Base-by-base conservation (phyloP, 805 yeast species). In the Wickerhamiella musiphila region DNA sequence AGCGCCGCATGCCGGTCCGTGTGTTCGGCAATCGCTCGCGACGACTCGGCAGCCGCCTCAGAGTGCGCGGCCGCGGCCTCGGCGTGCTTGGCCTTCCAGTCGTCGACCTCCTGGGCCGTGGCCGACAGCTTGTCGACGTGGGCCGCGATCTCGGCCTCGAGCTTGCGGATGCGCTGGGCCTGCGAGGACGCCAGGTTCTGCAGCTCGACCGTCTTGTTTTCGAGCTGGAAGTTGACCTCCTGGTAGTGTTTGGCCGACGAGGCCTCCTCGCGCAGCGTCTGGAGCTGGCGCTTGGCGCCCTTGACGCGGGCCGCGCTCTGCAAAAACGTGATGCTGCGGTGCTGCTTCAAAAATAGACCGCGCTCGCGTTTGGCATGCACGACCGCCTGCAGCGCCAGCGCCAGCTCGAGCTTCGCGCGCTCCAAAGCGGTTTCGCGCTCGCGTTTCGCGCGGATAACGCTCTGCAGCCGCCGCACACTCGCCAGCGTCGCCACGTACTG, bases 151-250 rank as follows among this genome's bases (percentile, higher is more conserved):
- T 35, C 32, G n/a, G n/a, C n/a, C n/a, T n/a, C n/a, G 10, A 25
- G n/a, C 31, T 31, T 67, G 58, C 75, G 76, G 55, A 84, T 84
- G 44, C 82, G 94, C 42, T 71, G 78, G 17, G 78, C 74, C 52
- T 81, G 78, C 23, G 72, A 57, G 1, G 93, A 70, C 38, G 86
- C 63, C 9, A 76, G 68, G 49, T 86, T 92, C 3, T 95, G 86
- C 44, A 90, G 68, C 55, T 84, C 93, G 42, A 90, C 83, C n/a
- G 92, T 95, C 63, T 92, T 90, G 57, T 90, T 90, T 56, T 90
- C 99, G 47, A 92, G 67, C 52, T 78, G 72, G 58, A 82, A 90
- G 47, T 93, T 83, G 24, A 81, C 93, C 53, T 86, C 94, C 55
- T 81, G 72, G 60, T 81, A 67, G 50, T 77, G 92, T 51, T 76